Percentiles rank a stretch among this genome's conserved stretches.
Conservation (phyloP, 2,329 filamentous ascomycete species). For the Botryotinia globosa region DNA sequence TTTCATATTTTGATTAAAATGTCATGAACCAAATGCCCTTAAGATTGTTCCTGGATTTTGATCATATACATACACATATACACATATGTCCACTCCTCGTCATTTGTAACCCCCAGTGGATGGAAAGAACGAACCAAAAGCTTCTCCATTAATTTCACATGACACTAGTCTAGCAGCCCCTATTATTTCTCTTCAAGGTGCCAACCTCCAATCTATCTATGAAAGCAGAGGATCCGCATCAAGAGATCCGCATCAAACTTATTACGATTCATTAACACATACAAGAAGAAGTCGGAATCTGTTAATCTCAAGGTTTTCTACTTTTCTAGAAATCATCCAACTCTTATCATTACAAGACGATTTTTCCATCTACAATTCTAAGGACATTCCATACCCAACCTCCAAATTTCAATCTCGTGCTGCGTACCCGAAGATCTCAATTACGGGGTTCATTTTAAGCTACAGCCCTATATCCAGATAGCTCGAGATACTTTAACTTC, state of each 20-base stretch:
- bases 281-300: conserved; percentile 12
- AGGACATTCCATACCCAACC: background rate
- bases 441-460: background rate
- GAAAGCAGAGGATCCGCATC: conserved; percentile 13
- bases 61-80: background rate
- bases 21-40: background rate
- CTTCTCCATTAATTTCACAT: conserved; percentile 15
- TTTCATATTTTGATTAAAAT: conserved; percentile 1
- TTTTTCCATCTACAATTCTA: background rate
- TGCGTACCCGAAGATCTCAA: conserved; percentile 7
- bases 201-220: conserved; percentile 10
- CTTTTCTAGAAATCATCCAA: background rate
- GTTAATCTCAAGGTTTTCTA: background rate
- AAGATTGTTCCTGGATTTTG: background rate
- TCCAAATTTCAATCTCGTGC: background rate
- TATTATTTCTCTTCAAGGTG: conserved; percentile 11
- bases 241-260: conserved; percentile 14
- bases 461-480: conserved; percentile 15
- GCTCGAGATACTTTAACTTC: background rate
- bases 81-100: background rate
- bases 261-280: conserved; percentile 10
- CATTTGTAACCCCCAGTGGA: conserved; percentile 9
- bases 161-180: conserved; percentile 14
- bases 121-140: background rate
- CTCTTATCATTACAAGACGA: background rate